Percentiles rank a stretch among this genome's conserved stretches.
These are phyloP conservation scores for Gossypium mustelinum DNA, from an alignment of 345 rosid species.

Conservation along the genomic window DNA sequence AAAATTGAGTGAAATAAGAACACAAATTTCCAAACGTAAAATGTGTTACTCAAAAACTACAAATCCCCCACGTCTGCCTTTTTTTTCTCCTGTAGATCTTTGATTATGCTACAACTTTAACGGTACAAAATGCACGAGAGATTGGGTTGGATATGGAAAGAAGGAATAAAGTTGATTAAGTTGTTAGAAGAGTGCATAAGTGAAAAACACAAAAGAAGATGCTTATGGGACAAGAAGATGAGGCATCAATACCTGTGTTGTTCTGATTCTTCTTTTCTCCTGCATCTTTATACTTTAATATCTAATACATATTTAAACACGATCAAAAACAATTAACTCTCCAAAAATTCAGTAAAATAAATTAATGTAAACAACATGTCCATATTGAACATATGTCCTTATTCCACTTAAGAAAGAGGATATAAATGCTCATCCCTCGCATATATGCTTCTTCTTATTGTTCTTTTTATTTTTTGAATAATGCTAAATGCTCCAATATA, in stretches of 20 bases:
- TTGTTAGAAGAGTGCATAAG: slow-evolving; percentile 21
- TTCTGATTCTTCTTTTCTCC: not conserved
- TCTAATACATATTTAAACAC: not conserved
- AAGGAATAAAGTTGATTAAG: slow-evolving; percentile 7
- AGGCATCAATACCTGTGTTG: slow-evolving; percentile 1
- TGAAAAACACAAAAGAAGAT: slow-evolving; percentile 11
- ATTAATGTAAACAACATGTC: not conserved
- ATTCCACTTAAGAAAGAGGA: too few species aligned
- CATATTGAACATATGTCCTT: too few species aligned
- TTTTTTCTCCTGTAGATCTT: slow-evolving; percentile 14
- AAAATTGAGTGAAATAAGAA: not conserved
- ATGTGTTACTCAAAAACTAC: slow-evolving; percentile 18
- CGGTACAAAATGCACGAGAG: slow-evolving; percentile 19
- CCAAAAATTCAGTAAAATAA: not conserved
- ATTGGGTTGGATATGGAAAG: not conserved
- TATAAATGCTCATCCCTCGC: too few species aligned
- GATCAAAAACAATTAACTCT: not conserved
- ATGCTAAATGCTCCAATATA: too few species aligned
- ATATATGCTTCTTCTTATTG: too few species aligned
- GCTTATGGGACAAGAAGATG: slow-evolving; percentile 12
- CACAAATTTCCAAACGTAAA: not conserved
- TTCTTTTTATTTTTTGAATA: too few species aligned
- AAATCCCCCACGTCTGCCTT: slow-evolving; percentile 32
- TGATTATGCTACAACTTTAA: slow-evolving; percentile 21
- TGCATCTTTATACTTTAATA: not conserved